phyloP scores from a whole-genome alignment of 2,329 filamentous ascomycete genomes.

The Penicillium sumatraense region DNA sequence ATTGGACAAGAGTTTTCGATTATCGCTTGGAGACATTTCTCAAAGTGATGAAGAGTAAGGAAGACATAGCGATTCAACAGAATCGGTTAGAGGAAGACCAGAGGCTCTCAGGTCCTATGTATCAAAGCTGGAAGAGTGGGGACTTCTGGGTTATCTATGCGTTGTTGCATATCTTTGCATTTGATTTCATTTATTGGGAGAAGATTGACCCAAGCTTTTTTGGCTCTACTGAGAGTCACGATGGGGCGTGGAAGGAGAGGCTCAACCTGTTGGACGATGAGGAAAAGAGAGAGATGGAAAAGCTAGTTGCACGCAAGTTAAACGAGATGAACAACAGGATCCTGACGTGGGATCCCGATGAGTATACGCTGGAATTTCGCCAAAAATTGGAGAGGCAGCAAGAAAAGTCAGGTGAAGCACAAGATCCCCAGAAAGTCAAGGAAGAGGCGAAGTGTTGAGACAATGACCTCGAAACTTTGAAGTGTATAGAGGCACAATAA shows the following conservation, averaged over 20 bases:
- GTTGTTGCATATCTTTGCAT: constrained; percentile 16
- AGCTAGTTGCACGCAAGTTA: constrained; percentile 18
- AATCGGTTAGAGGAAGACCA: constrained; percentile 15
- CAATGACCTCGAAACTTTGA: too few relatives aligned
- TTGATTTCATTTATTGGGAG: constrained; percentile 17
- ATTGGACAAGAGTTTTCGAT: constrained; percentile 19
- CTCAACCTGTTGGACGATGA: constrained; percentile 11
- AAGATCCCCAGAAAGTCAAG: too few relatives aligned
- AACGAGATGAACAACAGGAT: constrained; percentile 22
- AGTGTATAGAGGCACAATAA: too few relatives aligned
- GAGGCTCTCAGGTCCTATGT: constrained; percentile 17
- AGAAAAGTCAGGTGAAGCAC: too few relatives aligned
- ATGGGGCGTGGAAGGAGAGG: constrained; percentile 13
- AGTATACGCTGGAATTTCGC: background rate
- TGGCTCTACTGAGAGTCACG: background rate
- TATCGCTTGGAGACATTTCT: constrained; percentile 22
- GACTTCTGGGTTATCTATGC: constrained; percentile 21
- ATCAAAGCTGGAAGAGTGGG: constrained; percentile 16
- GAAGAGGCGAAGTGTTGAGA: too few relatives aligned
- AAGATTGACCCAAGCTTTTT: constrained; percentile 15
- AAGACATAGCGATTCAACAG: constrained; percentile 14
- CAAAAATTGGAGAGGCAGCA: background rate
- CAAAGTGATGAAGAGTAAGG: constrained; percentile 11
- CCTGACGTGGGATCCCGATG: constrained; percentile 22
- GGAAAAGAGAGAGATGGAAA: constrained; percentile 14